Evolutionary conservation across 1,284 basidiomycete species (phyloP).

Genomic region (Volvariella surrecta): DNA sequence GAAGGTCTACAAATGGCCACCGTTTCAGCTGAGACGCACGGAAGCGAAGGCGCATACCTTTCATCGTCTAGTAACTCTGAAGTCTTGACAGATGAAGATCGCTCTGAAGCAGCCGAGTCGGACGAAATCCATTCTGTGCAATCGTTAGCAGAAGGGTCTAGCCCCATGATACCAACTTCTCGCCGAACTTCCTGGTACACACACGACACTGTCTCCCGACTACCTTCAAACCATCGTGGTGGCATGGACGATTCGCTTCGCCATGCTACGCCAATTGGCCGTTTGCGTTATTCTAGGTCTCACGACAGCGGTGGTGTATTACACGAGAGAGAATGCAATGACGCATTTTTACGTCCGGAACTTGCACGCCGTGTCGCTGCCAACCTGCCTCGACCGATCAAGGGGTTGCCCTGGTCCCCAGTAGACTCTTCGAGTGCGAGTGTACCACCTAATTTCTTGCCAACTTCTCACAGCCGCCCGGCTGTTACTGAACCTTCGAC

Average conservation of each 20-base stretch:
- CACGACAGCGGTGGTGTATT: not conserved
- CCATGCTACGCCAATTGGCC: conserved; percentile 3
- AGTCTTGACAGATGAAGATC: conserved; percentile 54
- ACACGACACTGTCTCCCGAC: conserved; percentile 21
- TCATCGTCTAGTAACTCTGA: conserved; percentile 56
- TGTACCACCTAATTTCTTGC: too few species aligned
- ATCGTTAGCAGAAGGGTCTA: conserved; percentile 44
- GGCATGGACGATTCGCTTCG: conserved; percentile 9
- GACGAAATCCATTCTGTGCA: conserved; percentile 58
- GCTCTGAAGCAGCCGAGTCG: conserved; percentile 49
- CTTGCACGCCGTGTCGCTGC: too few species aligned
- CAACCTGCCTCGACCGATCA: too few species aligned
- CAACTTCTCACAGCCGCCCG: conserved; percentile 3
- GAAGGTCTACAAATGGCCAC: conserved; percentile 60
- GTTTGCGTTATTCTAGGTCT: not conserved
- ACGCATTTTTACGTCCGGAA: too few species aligned
- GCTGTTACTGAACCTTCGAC: conserved; percentile 19
- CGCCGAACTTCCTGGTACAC: conserved; percentile 34
- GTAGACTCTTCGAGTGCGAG: too few species aligned
- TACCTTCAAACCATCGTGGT: conserved; percentile 15
- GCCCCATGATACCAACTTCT: conserved; percentile 15
- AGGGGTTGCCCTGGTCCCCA: too few species aligned
- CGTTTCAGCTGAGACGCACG: conserved; percentile 46
- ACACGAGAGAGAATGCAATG: too few species aligned
- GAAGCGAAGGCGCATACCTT: conserved; percentile 32